Evolutionary conservation across 345 rosid species (phyloP).

Genomic region (Citrus reticulata): DNA sequence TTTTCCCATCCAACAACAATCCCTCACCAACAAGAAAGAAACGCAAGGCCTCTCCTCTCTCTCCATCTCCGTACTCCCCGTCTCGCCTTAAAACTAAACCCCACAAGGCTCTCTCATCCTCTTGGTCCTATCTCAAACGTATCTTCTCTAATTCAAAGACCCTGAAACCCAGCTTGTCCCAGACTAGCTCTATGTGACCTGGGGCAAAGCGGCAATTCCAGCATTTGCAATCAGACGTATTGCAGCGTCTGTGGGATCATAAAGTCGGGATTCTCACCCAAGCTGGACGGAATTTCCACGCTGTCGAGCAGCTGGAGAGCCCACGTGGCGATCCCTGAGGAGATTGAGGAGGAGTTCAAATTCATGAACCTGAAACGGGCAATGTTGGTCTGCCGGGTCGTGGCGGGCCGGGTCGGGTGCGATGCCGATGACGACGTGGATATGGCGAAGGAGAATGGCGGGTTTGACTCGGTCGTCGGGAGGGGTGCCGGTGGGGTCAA

Average conservation of each 20-base stretch:
- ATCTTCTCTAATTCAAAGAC: constrained; percentile 39
- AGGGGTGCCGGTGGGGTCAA: constrained; percentile 47
- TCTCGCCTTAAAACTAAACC: constrained; percentile 36
- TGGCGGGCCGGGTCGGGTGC: constrained; percentile 81
- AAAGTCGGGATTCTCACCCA: constrained; percentile 77
- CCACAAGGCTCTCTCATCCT: constrained; percentile 46
- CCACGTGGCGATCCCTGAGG: constrained; percentile 79
- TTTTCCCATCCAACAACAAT: constrained; percentile 20
- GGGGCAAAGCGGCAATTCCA: constrained; percentile 54
- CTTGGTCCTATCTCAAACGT: constrained; percentile 59
- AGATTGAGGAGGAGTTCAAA: constrained; percentile 76
- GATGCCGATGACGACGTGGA: constrained; percentile 43
- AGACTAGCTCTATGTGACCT: constrained; percentile 57
- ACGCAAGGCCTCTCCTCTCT: constrained; percentile 23
- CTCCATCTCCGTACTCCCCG: constrained; percentile 12
- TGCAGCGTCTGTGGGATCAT: constrained; percentile 87
- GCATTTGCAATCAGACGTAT: constrained; percentile 64
- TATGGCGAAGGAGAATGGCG: constrained; percentile 50
- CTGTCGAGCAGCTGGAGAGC: constrained; percentile 78
- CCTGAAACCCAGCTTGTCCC: constrained; percentile 20
- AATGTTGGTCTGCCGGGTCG: constrained; percentile 81
- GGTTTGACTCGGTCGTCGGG: constrained; percentile 67
- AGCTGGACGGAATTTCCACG: constrained; percentile 84
- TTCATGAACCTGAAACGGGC: constrained; percentile 96
- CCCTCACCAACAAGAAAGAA: constrained; percentile 27